A percentile compares a stretch with the other conserved stretches of the same genome.
Evolutionary conservation across 129 eudicot genomes (phyloP).

Genomic region (Calendula officinalis): DNA sequence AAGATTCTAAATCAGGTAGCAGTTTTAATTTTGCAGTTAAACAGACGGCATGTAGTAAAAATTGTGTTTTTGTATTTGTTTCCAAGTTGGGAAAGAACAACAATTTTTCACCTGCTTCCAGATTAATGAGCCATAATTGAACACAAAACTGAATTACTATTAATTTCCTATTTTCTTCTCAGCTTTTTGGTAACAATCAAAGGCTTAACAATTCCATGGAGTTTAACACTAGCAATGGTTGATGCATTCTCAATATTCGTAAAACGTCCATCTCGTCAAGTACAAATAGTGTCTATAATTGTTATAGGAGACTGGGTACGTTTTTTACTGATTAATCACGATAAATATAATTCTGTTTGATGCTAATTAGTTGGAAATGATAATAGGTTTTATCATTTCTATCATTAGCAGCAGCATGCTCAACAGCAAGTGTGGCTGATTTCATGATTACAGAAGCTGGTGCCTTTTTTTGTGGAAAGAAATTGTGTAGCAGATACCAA

Average conservation of each 20-base stretch:
- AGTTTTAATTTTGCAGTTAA: too few relatives aligned
- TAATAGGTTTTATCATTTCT: constrained; percentile 75
- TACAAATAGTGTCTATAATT: constrained; percentile 56
- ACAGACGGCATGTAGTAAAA: too few relatives aligned
- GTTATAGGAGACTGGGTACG: constrained; percentile 86
- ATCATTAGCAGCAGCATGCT: constrained; percentile 86
- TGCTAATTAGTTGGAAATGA: background rate
- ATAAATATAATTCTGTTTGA: background rate
- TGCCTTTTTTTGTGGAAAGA: constrained; percentile 43
- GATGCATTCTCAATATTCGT: constrained; percentile 60
- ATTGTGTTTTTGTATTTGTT: too few relatives aligned
- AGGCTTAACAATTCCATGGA: constrained; percentile 93
- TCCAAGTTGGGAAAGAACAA: too few relatives aligned
- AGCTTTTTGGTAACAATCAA: constrained; percentile 82
- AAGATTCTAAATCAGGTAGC: too few relatives aligned
- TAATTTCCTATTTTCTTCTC: constrained; percentile 25
- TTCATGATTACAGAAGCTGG: constrained; percentile 55
- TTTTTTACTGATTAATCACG: background rate
- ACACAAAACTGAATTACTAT: background rate
- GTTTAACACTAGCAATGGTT: constrained; percentile 65
- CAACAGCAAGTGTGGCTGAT: constrained; percentile 87
- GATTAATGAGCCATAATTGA: too few relatives aligned
- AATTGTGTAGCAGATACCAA: constrained; percentile 73
- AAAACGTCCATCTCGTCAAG: constrained; percentile 73
- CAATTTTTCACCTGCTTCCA: too few relatives aligned